Evolutionary conservation across 306 rosid species (phyloP).

Genomic region (Chamaecrista fasciculata): DNA sequence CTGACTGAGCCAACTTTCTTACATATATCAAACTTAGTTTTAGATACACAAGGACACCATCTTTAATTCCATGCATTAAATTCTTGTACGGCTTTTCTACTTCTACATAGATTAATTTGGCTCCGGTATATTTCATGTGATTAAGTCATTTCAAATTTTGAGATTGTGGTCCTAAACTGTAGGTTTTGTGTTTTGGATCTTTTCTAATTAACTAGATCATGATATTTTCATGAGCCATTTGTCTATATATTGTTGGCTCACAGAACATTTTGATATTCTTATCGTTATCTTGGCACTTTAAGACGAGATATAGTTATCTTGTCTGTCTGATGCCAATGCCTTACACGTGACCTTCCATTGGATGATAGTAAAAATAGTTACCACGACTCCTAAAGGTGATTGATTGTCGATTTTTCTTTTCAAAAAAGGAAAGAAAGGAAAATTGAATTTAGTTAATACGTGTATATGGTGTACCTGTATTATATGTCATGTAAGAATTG

Average conservation of each 20-base stretch:
- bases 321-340: neutral
- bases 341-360: neutral
- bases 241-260: neutral
- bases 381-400: neutral
- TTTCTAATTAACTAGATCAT: neutral
- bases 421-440: neutral
- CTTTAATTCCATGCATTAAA: neutral
- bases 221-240: neutral
- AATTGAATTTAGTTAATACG: neutral
- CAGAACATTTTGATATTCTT: conserved; percentile 10
- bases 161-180: neutral
- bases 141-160: neutral
- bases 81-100: neutral
- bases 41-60: neutral
- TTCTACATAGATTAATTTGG: neutral
- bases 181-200: neutral
- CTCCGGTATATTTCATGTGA: neutral
- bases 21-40: neutral
- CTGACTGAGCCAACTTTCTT: neutral
- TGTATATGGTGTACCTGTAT: too few relatives aligned
- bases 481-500: neutral
- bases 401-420: neutral
- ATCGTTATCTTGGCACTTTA: neutral
- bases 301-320: neutral
- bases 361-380: neutral